phyloP scores from a whole-genome alignment of 139 green algal species.

The Chlorella sorokiniana region DNA sequence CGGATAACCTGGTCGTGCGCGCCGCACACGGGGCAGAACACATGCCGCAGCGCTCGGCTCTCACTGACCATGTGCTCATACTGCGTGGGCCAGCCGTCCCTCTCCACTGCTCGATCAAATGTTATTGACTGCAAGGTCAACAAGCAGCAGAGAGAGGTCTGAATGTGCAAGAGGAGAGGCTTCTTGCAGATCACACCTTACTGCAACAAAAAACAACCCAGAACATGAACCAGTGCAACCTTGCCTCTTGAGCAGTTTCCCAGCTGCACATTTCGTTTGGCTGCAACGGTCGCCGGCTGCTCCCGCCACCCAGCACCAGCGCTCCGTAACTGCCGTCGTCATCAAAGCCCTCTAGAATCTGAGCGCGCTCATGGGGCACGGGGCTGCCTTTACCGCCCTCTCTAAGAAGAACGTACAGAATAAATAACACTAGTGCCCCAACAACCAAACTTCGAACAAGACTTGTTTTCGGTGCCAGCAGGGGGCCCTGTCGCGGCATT shows the following conservation, averaged over 20 bases:
- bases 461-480: too few species aligned
- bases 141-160: background rate
- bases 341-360: background rate
- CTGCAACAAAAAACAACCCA: background rate
- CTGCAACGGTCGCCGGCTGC: background rate
- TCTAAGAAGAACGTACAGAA: background rate
- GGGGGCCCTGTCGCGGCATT: too few species aligned
- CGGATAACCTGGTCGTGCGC: background rate
- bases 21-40: constrained; percentile 27
- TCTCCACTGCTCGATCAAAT: constrained; percentile 1
- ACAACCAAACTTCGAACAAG: background rate
- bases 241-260: constrained; percentile 4
- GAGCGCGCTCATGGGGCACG: background rate
- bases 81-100: constrained; percentile 18
- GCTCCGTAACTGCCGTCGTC: background rate
- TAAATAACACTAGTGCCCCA: background rate
- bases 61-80: constrained; percentile 16
- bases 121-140: background rate
- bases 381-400: background rate
- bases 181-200: too few species aligned
- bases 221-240: background rate
- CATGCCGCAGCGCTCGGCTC: background rate
- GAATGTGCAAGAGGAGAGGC: background rate
- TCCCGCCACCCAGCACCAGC: background rate
- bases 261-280: constrained; percentile 17